Evolutionary conservation across 2,329 filamentous ascomycete species (phyloP), one percentile per base, ranked within the genome.

Genomic region (Fonsecaea pugnacius): DNA sequence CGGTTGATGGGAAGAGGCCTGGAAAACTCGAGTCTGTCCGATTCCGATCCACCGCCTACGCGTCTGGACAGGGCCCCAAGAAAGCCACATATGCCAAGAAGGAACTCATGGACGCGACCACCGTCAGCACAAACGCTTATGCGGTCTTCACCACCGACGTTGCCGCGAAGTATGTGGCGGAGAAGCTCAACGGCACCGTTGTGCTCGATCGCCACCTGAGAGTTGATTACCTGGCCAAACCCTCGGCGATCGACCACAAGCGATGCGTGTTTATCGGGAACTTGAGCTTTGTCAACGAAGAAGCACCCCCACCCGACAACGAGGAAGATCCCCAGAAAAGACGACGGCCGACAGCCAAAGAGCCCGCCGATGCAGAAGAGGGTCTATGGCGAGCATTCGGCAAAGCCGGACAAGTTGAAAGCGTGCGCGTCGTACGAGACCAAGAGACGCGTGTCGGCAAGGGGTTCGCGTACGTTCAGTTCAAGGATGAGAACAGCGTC

Each of bases 221-320:
- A 48, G 94, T 94, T 27, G 95, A 99, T 78, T 91, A 88, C 70
- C 89, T 99, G 36, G 91, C 93, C 0, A 92, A 97, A 77, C 95
- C 95, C 0, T 84, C 90, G 14, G 86, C 89, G 46, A 87, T 89
- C 18, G 94, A 96, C 74, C 88, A 96, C 76, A 88, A 90, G 64
- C 90, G 93, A 60, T 99, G 95, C 76, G 89, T 99, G 16, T 99
- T 99, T 73, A 91, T 99, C 30, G 95, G 95, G 53, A 99, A 99
- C 74, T 84, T 99, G 1, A 92, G 92, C 56, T 99, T 99, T 73
- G 91, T 99, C 16, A 94, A 97, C 73, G 92, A 97, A 70, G 93
- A 97, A 78, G 90, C 86, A 43, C 83, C 38, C 89, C 12, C 27
- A 53, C 27, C 33, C 18, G 50, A 82, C 51, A 78, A 79, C 18